These are phyloP conservation scores for Xylaria palmicola DNA, from an alignment of 495 filamentous ascomycete genomes.

Conservation along the genomic window DNA sequence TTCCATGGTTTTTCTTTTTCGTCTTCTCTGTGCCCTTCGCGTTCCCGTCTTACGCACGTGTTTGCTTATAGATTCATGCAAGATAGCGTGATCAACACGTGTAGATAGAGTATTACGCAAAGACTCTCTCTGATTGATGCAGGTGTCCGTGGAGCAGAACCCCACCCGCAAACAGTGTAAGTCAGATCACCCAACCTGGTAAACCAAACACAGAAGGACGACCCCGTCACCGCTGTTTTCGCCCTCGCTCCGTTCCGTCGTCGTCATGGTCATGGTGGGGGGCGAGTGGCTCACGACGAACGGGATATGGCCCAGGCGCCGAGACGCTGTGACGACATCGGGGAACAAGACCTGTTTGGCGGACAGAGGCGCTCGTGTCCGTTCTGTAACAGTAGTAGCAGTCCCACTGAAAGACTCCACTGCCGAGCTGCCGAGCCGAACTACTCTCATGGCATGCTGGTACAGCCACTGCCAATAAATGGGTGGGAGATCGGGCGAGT, in stretches of 20 bases:
- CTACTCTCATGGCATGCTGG: not conserved
- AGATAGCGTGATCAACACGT: not conserved
- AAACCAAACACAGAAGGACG: not conserved
- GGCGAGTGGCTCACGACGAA: too few relatives aligned
- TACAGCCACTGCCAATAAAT: slow-evolving; percentile 7
- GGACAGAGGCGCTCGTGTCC: not conserved
- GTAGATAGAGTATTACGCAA: too few relatives aligned
- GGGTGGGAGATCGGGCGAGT: not conserved
- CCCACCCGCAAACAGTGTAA: not conserved
- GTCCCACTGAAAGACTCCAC: slow-evolving; percentile 3
- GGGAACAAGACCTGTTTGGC: not conserved
- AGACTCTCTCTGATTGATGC: not conserved
- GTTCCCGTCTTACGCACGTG: not conserved
- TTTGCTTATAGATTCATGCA: not conserved
- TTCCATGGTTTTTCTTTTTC: not conserved
- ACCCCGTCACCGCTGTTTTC: slow-evolving; percentile 10
- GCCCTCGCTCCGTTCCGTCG: not conserved
- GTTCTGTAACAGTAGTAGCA: not conserved
- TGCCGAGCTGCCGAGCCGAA: slow-evolving; percentile 13
- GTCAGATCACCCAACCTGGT: not conserved
- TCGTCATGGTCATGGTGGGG: not conserved
- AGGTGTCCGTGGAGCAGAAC: not conserved
- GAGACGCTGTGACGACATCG: slow-evolving; percentile 1
- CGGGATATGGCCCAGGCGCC: not conserved
- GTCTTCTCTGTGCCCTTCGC: not conserved